Percentiles rank a stretch among this genome's conserved stretches.
phyloP scores from a whole-genome alignment of 2,329 filamentous ascomycete species.

The Fusarium annulatum region DNA sequence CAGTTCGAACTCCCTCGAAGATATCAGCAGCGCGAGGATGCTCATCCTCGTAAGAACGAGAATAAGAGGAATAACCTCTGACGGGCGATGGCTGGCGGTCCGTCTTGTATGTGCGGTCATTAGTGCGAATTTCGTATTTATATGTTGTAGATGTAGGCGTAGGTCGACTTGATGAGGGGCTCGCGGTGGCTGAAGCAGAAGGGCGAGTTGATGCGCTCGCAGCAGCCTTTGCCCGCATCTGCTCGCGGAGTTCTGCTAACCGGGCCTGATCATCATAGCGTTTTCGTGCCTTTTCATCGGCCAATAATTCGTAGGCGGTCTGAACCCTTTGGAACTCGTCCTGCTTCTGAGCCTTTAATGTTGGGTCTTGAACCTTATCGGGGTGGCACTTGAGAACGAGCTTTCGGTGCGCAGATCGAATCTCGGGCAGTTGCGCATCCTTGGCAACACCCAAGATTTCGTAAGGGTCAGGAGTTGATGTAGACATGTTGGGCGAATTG shows the following conservation, averaged over 20 bases:
- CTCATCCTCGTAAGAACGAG: slow-evolving; percentile 61
- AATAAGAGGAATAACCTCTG: slow-evolving; percentile 48
- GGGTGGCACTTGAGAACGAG: slow-evolving; percentile 90
- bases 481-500: slow-evolving; percentile 54
- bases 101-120: slow-evolving; percentile 58
- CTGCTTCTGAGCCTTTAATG: slow-evolving; percentile 80
- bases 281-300: slow-evolving; percentile 76
- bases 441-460: slow-evolving; percentile 77
- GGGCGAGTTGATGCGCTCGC: slow-evolving; percentile 23
- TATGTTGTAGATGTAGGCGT: slow-evolving; percentile 51
- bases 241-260: slow-evolving; percentile 72
- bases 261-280: slow-evolving; percentile 83
- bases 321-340: slow-evolving; percentile 94
- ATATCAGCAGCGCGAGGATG: slow-evolving; percentile 51
- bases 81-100: slow-evolving; percentile 46
- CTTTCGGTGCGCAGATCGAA: slow-evolving; percentile 85
- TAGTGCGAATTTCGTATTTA: slow-evolving; percentile 62
- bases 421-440: slow-evolving; percentile 75
- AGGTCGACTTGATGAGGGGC: slow-evolving; percentile 39
- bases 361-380: slow-evolving; percentile 86
- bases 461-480: slow-evolving; percentile 80
- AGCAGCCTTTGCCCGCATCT: slow-evolving; percentile 55
- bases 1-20: slow-evolving; percentile 59
- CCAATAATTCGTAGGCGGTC: slow-evolving; percentile 90
- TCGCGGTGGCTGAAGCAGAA: slow-evolving; percentile 9